phyloP scores from a whole-genome alignment of 176 grass and related monocot species.

The Eleusine coracana region DNA sequence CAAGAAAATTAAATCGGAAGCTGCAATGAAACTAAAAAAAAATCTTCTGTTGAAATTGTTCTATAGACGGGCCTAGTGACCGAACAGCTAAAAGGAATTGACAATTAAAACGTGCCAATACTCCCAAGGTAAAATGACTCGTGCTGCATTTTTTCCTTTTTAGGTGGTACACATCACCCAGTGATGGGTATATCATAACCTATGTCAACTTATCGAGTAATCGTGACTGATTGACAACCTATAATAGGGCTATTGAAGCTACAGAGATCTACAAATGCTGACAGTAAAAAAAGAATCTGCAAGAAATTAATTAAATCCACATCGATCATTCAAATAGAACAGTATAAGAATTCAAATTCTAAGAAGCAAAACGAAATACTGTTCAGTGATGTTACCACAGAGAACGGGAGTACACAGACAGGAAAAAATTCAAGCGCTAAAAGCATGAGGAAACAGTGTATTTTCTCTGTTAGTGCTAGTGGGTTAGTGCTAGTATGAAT shows the following conservation, averaged over 20 bases:
- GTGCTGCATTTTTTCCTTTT: neutral
- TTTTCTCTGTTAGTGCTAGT: neutral
- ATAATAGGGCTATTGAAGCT: neutral
- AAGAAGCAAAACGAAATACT: neutral
- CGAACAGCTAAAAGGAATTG: conserved; percentile 3
- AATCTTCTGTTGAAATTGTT: neutral
- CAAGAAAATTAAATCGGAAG: neutral
- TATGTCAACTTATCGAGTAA: neutral
- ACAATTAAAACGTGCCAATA: neutral
- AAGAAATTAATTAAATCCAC: neutral
- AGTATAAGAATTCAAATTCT: neutral
- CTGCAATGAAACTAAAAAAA: neutral
- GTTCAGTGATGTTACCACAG: neutral
- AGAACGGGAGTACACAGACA: neutral
- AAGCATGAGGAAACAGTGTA: neutral
- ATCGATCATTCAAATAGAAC: conserved; percentile 17
- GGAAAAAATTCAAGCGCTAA: neutral
- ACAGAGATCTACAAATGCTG: neutral
- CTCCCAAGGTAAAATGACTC: neutral
- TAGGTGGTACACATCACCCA: neutral
- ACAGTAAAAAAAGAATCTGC: neutral
- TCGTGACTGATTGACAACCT: neutral
- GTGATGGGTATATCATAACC: neutral
- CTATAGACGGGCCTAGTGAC: neutral
- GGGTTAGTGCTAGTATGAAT: neutral